Evolutionary conservation across 768 basidiomycete species (phyloP).

Genomic region (Glaciozyma martinii): DNA sequence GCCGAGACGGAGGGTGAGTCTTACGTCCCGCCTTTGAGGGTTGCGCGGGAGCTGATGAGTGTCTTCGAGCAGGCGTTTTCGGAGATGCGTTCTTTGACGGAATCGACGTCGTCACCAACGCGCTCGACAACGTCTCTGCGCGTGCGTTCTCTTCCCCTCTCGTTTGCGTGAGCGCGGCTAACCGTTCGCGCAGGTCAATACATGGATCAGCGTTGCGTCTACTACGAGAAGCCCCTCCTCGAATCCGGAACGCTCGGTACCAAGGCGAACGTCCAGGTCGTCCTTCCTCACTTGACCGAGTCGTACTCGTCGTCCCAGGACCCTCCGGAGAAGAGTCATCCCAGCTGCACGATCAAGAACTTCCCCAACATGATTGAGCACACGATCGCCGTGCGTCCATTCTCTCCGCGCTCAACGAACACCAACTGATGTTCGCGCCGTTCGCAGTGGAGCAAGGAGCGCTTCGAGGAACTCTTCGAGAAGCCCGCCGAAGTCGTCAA

Average conservation of each 20-base stretch:
- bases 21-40: not conserved
- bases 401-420: not conserved
- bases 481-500: constrained; percentile 91
- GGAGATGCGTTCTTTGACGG: constrained; percentile 75
- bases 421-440: not conserved
- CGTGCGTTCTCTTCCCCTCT: constrained; percentile 49
- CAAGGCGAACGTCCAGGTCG: constrained; percentile 93
- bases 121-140: constrained; percentile 91
- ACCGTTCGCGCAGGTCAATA: constrained; percentile 58
- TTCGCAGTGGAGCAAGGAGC: constrained; percentile 77
- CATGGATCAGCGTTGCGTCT: constrained; percentile 97
- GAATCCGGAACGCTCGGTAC: constrained; percentile 98
- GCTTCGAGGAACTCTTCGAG: constrained; percentile 86
- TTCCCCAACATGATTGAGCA: constrained; percentile 98
- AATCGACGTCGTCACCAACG: constrained; percentile 93
- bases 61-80: constrained; percentile 57
- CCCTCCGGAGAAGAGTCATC: constrained; percentile 93
- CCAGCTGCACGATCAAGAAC: constrained; percentile 95
- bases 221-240: constrained; percentile 88
- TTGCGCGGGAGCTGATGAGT: constrained; percentile 24
- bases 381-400: constrained; percentile 71
- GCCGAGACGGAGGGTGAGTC: constrained; percentile 78
- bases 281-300: constrained; percentile 88
- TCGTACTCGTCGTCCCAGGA: constrained; percentile 97
- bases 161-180: constrained; percentile 1